Base-by-base conservation (phyloP, 768 basidiomycete species). In the Leccinum uliginosum region DNA sequence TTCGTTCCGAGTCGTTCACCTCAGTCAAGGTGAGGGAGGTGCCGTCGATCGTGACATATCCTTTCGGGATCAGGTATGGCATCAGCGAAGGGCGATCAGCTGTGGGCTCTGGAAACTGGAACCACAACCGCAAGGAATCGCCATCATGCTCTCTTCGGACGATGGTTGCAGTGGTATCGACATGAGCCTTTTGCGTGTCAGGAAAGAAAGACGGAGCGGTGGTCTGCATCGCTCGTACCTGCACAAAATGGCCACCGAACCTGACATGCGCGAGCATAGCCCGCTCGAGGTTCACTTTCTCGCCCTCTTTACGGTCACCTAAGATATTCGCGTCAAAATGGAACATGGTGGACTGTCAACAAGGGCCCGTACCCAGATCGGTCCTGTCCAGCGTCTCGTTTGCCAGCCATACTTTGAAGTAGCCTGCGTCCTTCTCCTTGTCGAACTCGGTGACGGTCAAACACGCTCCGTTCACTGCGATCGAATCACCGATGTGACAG, bases 201-300 rank as follows among this genome's bases (percentile, higher is more conserved):
- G 29, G 50, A 32, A 21, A 45, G 26, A 7, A 10, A 30, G 10
- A 9, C 6, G 40, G 23, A 35, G 26, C 30, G 32, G 45, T 10
- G 21, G 30, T 29, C 54, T 19, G 44, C 46, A 14, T n/a, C 21
- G 53, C 17, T 8, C 77, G 54, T 65, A 91, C 94, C 83, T 98
- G 96, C 21, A 99, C 97, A 67, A 95, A 94, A 70, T 99, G 97
- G 11, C 97, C 97, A 26, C 97, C 97, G 65, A 98, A 97, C 55
- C 96, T 79, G 17, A 83, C 85, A 74, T 94, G 90, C 5, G 88
- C 86, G 17, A 84, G 86, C 92, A 98, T 93, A 3, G 97, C 97
- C 50, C 97, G 83, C 76, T 99, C 97, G 38, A 95, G 78, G 71
- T 98, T 98, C 47, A 98, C 82, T 63, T 85, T 79, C 60, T 92